Percentiles rank a stretch among this genome's conserved stretches.
Conservation (phyloP, 768 basidiomycete genomes). For the Phylloporus sp. region DNA sequence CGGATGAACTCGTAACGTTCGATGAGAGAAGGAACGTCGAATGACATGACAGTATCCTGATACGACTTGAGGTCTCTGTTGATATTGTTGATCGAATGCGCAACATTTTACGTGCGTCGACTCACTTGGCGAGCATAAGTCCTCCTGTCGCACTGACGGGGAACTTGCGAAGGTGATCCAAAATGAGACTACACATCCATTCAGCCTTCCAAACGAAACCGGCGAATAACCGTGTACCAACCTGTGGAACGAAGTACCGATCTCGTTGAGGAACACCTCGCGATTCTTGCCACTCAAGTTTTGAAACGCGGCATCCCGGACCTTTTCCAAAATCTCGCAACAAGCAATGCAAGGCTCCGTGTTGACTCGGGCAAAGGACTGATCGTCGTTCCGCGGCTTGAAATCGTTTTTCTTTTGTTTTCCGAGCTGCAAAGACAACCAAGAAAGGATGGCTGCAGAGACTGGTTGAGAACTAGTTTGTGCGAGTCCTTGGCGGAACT, state of each 20-base stretch:
- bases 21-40: conserved; percentile 74
- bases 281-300: conserved; percentile 89
- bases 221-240: conserved; percentile 20
- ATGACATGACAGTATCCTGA: conserved; percentile 84
- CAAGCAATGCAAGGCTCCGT: conserved; percentile 88
- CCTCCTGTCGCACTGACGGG: conserved; percentile 96
- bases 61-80: conserved; percentile 91
- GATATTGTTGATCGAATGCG: background rate
- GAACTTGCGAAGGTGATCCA: conserved; percentile 95
- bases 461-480: background rate
- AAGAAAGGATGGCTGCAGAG: conserved; percentile 58
- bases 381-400: conserved; percentile 93
- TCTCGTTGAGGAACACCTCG: conserved; percentile 87
- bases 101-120: conserved; percentile 9
- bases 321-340: conserved; percentile 79
- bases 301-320: conserved; percentile 69
- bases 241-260: conserved; percentile 94
- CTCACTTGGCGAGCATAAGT: conserved; percentile 95
- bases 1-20: conserved; percentile 98
- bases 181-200: conserved; percentile 54
- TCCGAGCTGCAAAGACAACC: conserved; percentile 69
- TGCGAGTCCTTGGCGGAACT: conserved; percentile 20
- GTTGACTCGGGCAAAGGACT: conserved; percentile 90
- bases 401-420: conserved; percentile 97
- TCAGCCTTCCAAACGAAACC: conserved; percentile 8